A percentile compares a stretch with the other conserved stretches of the same genome.
Conservation (phyloP, 2,329 filamentous ascomycete species). For the Aureobasidium lini region DNA sequence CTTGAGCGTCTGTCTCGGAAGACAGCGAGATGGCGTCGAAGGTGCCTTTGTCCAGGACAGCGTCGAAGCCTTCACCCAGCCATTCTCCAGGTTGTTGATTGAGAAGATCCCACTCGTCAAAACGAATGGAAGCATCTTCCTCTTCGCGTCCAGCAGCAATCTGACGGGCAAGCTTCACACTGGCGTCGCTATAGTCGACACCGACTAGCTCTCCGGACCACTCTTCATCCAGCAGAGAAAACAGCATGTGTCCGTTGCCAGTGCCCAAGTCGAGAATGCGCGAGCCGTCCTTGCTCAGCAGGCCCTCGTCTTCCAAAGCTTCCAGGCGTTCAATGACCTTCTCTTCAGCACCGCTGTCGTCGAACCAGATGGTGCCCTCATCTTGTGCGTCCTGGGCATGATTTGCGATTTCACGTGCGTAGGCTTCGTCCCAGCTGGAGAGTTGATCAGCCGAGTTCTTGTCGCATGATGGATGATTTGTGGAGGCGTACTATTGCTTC, state of each 20-base stretch:
- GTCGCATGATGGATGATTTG: background rate
- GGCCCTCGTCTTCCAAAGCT: slow-evolving; percentile 44
- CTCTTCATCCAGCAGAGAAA: slow-evolving; percentile 61
- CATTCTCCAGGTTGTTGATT: slow-evolving; percentile 41
- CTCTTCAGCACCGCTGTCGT: slow-evolving; percentile 79
- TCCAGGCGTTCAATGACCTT: slow-evolving; percentile 62
- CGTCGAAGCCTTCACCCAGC: slow-evolving; percentile 66
- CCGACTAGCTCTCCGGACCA: slow-evolving; percentile 70
- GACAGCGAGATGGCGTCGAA: slow-evolving; percentile 90
- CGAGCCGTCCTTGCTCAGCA: slow-evolving; percentile 40
- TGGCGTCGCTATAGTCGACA: slow-evolving; percentile 76
- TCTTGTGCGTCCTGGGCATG: slow-evolving; percentile 65
- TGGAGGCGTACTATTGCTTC: slow-evolving; percentile 69
- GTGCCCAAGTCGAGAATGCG: slow-evolving; percentile 82
- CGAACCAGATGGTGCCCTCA: slow-evolving; percentile 92
- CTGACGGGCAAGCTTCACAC: slow-evolving; percentile 63
- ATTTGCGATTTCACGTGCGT: slow-evolving; percentile 64
- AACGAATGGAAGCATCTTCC: slow-evolving; percentile 33
- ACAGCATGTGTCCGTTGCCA: slow-evolving; percentile 88
- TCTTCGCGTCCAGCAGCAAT: slow-evolving; percentile 37
- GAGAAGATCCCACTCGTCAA: slow-evolving; percentile 48
- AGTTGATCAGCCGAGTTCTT: slow-evolving; percentile 3
- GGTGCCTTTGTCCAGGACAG: slow-evolving; percentile 95
- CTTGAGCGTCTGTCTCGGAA: slow-evolving; percentile 44
- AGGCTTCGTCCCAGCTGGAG: slow-evolving; percentile 52